Evolutionary conservation across 768 basidiomycete species (phyloP), one percentile per base, ranked within the genome.

Genomic region (Paxillus involutus): DNA sequence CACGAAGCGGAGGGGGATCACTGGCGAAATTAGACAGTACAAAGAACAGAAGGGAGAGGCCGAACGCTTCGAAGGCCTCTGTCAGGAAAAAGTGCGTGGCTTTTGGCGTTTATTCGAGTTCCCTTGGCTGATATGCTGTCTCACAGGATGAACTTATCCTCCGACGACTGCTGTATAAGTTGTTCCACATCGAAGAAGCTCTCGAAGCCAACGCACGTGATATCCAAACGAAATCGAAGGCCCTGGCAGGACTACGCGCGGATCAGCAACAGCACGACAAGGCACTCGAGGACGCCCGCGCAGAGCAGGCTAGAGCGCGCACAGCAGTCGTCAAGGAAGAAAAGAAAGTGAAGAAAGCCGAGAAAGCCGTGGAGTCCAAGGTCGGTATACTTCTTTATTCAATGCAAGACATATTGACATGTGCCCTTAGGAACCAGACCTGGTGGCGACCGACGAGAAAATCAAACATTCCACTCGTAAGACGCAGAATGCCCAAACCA

Each of bases 1-100:
- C 67, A 90, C 88, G 5, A 98, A 96, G 68, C 84, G 96, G 44
- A 81, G 95, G 49, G 93, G 94, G 10, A 94, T 98, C 57, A 82
- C 93, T 0, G 91, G 91, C 8, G 97, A 99, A 70, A 94, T 97
- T 60, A 94, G 91, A 70, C 94, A 96, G 64, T 98, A 95, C 73
- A 94, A 93, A 74, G 94, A 98, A 67, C 97, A 98, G 73, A 94
- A 95, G 71, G 83, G 82, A 5, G 96, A 98, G 67, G 93, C 94
- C 4, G 90, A 92, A 59, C 78, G 88, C 41, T 98, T 95, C 62
- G 89, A 94, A 68, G 77, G 75, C 8, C 74, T 98, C 13, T 82
- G 83, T 62, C 75, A 88, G 50, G 86, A 94, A 61, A 76, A 80
- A 68, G 93, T 93, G 40, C 32, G 85, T 74, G 5, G 2, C 12